These are phyloP conservation scores for Tetrastigma voinierianum DNA, from an alignment of 164 flowering plant species.

Conservation along the genomic window DNA sequence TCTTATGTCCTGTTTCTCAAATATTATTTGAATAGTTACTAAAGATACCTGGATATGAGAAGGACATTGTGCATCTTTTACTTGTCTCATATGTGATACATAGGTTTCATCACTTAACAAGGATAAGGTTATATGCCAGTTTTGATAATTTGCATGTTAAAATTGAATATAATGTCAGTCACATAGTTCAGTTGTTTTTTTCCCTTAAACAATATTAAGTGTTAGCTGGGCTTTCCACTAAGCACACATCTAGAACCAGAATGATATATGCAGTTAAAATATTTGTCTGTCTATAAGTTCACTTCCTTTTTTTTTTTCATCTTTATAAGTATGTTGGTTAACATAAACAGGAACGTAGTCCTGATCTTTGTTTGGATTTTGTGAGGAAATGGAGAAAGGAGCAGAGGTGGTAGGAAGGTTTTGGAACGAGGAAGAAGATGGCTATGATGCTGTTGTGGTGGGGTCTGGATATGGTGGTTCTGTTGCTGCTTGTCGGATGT, in stretches of 20 bases:
- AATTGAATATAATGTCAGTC: no score
- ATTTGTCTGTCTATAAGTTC: background rate
- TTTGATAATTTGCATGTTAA: background rate
- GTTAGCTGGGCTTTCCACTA: background rate
- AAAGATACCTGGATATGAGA: no score
- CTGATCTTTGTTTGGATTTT: constrained; percentile 10
- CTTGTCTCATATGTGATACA: background rate
- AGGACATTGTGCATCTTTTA: background rate
- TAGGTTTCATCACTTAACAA: background rate
- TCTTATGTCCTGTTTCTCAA: background rate
- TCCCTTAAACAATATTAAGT: no score
- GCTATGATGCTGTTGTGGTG: constrained; percentile 57
- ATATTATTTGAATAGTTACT: background rate
- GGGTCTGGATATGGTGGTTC: constrained; percentile 73
- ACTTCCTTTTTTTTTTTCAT: background rate
- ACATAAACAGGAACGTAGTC: background rate
- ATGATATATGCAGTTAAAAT: background rate
- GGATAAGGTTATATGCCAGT: background rate
- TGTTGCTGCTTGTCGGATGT: constrained; percentile 56
- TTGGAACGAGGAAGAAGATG: constrained; percentile 23
- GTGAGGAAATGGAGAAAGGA: constrained; percentile 20
- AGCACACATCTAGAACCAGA: background rate
- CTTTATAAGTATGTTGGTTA: background rate
- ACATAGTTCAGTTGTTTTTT: no score
- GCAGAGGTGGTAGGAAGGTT: background rate